Evolutionary conservation across 2,329 filamentous ascomycete species (phyloP), one percentile per base, ranked within the genome.

Genomic region (Emydomyces testavorans): DNA sequence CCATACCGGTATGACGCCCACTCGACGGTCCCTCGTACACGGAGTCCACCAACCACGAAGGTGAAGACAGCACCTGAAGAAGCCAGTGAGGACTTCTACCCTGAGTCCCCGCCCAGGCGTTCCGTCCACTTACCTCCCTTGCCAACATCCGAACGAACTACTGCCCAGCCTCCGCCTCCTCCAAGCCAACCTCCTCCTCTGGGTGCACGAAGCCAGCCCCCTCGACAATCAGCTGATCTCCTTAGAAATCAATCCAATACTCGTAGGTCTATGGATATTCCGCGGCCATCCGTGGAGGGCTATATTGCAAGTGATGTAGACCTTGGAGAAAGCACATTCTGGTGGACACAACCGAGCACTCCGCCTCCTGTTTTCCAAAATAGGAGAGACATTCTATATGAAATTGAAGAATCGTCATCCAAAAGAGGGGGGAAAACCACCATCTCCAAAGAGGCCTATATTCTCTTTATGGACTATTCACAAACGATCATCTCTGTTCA

Each of bases 391-490:
- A 74, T 96, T 13, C 77, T 87, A 46, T 83, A 79, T 44, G 88
- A 96, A 64, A 76, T 82, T 18, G 85, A 94, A 54, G 86, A 95
- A 61, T 79, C 81, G 1, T 80, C 76, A 5, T 77, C 82, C 11
- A 80, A 81, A 54, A 77, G 81, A 11, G 82, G 82, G 23, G 80
- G 84, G 21, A 82, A 81, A 62, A 79, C 79, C 0, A 76, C 75
- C 1, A 71, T 94, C 16, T 85, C 82, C 5, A 89, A 89, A 55
- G 80, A 89, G 51, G 75, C 95, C 35, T 92, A 83, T 57, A 72
- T 96, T n/a, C 70, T 98, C 6, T 98, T 86, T 70, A 82, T 88
- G 59, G 92, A 98, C 67, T 98, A 98, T 65, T 95, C 89, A 15
- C 92, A 96, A 63, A 96, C 90, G 0, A 75, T 93, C 54, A 77